Base-by-base conservation (phyloP, 2,329 filamentous ascomycete genomes). In the Aspergillus floridensis region DNA sequence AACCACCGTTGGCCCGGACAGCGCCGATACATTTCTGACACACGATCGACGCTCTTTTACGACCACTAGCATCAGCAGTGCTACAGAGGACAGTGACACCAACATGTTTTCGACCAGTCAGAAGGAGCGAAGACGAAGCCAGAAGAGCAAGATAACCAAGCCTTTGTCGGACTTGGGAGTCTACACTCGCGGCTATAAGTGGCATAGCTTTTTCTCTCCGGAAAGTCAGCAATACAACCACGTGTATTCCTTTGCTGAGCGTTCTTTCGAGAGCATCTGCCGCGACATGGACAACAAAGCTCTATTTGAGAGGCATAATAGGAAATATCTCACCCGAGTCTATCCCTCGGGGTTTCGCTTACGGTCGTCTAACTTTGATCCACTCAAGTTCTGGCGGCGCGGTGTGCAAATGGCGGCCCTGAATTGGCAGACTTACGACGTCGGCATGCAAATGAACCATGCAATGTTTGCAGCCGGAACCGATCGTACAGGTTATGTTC, bases 371-470 rank as follows among this genome's bases (percentile, higher is more conserved):
- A 99, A 99, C 77, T 98, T 97, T 70, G 92, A 97, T 69, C 95
- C 95, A 1, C 84, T 96, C 64, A 88, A 89, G 63, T 96, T 95
- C 73, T 99, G 95, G 95, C 88, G 93, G 54, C 88, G 92, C 48
- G 95, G 95, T 32, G 95, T 97, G 19, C 95, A 99, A 77, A 98
- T 99, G 93, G 92, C 90, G 14, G 95, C 95, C 0, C 82, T 98
- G 63, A 99, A 99, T 77, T 98, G 95, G 93, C 95, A 99, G 77
- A 98, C 93, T 0, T 97, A 96, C 70, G 95, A 98, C 72, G 83
- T 96, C 19, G 92, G 93, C 49, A 95, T 97, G 85, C 93, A 98
- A 72, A 84, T 98, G 74, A 98, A 98, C 73, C 90, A 95, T 66
- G 95, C 95, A 70, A 98, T 99, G 95, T 99, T 97, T 72, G 90